These are phyloP conservation scores for Kingdonia uniflora DNA, from an alignment of 164 flowering plant species.

Conservation along the genomic window DNA sequence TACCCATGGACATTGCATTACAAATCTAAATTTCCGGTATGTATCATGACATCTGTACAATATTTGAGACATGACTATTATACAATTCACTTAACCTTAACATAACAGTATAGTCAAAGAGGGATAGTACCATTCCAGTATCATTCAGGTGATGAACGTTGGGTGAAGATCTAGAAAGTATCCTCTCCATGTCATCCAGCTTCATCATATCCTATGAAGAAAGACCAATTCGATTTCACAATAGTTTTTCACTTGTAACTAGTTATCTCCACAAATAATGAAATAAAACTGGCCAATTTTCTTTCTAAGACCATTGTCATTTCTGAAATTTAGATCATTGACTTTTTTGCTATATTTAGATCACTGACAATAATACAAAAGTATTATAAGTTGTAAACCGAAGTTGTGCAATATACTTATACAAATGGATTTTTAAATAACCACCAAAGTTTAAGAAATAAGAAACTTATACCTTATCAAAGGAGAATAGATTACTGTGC, in stretches of 20 bases:
- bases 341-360: no score
- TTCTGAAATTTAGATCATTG: no score
- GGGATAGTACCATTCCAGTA: constrained; percentile 42
- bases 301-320: no score
- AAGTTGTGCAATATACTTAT: no score
- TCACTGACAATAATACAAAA: no score
- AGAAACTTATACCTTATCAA: constrained; percentile 65
- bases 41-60: no score
- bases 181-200: constrained; percentile 56
- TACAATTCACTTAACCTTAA: background rate
- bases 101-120: background rate
- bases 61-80: no score
- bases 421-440: no score
- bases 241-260: background rate
- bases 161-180: constrained; percentile 51
- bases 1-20: no score
- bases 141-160: constrained; percentile 77
- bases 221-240: constrained; percentile 6
- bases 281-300: no score
- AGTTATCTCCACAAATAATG: background rate
- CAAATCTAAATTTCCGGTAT: no score
- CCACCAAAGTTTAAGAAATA: background rate
- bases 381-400: no score
- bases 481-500: constrained; percentile 42
- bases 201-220: constrained; percentile 72